These are phyloP conservation scores for Vanrija humicola DNA, from an alignment of 1,284 basidiomycete species.

Conservation along the genomic window DNA sequence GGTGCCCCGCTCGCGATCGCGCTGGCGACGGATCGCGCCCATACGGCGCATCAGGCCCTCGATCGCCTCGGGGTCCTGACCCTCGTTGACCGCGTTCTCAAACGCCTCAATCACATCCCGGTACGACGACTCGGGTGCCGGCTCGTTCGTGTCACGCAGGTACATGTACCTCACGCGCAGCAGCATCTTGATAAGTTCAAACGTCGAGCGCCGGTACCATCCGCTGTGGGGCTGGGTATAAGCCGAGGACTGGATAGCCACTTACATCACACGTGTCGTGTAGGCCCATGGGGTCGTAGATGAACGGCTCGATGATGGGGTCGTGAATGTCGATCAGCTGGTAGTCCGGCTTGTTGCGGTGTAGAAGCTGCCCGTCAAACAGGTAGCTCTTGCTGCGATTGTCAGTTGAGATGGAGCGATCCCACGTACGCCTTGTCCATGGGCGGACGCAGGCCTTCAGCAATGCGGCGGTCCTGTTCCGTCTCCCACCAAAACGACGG, in stretches of 20 bases:
- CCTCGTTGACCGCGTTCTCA: conserved; percentile 4
- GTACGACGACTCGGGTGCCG: conserved; percentile 26
- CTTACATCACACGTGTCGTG: conserved; percentile 64
- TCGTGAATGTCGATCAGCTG: conserved; percentile 90
- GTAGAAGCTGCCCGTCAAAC: conserved; percentile 78
- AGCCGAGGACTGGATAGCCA: conserved; percentile 11
- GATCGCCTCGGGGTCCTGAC: neutral
- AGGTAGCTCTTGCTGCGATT: conserved; percentile 58
- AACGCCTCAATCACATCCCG: conserved; percentile 23
- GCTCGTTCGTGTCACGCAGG: conserved; percentile 56
- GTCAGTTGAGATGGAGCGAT: neutral
- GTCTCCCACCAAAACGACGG: conserved; percentile 31
- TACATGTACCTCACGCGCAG: conserved; percentile 83
- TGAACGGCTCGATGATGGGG: conserved; percentile 70
- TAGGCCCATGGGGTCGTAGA: conserved; percentile 65
- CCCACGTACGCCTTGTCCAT: conserved; percentile 30
- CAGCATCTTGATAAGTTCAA: conserved; percentile 77
- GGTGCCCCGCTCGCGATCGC: no score
- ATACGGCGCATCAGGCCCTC: neutral
- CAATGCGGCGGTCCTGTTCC: conserved; percentile 30
- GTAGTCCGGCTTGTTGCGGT: conserved; percentile 81
- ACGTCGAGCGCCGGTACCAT: conserved; percentile 70
- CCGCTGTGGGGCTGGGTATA: conserved; percentile 50
- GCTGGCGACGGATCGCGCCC: neutral
- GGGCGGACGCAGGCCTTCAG: conserved; percentile 28